Conservation (phyloP, 192 early-diverging fungal genomes). For the Geranomyces michiganensis region DNA sequence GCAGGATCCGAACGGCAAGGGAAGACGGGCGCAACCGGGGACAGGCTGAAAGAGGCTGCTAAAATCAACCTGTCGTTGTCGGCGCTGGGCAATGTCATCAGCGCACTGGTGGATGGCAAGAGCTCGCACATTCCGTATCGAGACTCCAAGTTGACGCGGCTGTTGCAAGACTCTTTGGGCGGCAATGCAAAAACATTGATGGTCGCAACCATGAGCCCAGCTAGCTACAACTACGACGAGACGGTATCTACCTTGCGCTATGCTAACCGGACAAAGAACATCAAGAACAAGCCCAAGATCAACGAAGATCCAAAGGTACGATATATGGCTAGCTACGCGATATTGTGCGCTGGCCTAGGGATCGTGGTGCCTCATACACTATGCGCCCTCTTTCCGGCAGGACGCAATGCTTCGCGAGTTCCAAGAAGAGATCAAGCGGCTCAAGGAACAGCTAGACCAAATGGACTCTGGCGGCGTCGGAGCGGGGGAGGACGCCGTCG, state of each 20-base stretch:
- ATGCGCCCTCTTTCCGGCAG: not conserved
- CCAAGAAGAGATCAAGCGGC: constrained; percentile 63
- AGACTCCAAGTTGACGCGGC: constrained; percentile 66
- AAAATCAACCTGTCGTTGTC: constrained; percentile 67
- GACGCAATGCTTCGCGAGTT: constrained; percentile 69
- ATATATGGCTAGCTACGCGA: too few relatives aligned
- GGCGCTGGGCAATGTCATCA: constrained; percentile 68
- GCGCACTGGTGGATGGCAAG: constrained; percentile 64
- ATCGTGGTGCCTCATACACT: not conserved
- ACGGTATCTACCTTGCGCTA: constrained; percentile 63
- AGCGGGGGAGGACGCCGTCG: constrained; percentile 40
- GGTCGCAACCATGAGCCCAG: constrained; percentile 66
- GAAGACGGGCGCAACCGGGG: constrained; percentile 66
- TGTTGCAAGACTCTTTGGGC: constrained; percentile 67
- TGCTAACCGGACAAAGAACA: constrained; percentile 66
- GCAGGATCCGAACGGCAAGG: constrained; percentile 65
- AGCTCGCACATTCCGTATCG: constrained; percentile 65
- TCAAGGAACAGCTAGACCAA: constrained; percentile 54
- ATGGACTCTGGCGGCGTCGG: constrained; percentile 32
- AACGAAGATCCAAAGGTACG: constrained; percentile 68
- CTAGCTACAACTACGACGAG: constrained; percentile 66
- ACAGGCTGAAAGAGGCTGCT: constrained; percentile 65
- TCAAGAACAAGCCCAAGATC: constrained; percentile 69
- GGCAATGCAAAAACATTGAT: constrained; percentile 70
- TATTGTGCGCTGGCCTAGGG: too few relatives aligned